Base-by-base conservation (phyloP, 2,329 filamentous ascomycete genomes). In the Fusarium pseudocircinatum region DNA sequence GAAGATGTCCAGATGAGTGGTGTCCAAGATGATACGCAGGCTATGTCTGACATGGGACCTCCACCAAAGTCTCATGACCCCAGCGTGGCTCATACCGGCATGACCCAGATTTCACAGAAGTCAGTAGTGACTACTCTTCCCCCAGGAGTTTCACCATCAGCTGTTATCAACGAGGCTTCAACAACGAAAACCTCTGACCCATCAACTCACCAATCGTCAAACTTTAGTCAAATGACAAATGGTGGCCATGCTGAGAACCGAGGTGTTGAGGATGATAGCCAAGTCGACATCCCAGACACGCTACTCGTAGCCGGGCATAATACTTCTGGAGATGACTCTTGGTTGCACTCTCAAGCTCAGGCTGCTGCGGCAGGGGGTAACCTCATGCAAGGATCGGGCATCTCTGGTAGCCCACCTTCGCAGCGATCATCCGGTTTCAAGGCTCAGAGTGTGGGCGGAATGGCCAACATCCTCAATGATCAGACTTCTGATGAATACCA, bases 111-210 rank as follows among this genome's bases (percentile, higher is more conserved):
- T 28, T 93, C 92, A 2, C 93, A 93, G 79, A 83, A 86, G 49
- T 92, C 91, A 9, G 86, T 84, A 3, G 82, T 91, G 49, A 90
- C 89, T 22, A 84, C 88, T 26, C 81, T 92, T 6, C 88, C 90
- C 2, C 83, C 86, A 0, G 89, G 88, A 8, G 83, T 90, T 60
- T 89, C 88, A 9, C 89, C 89, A 20, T 89, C 87, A 32, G 88
- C 87, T 18, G 81, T 88, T 66, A 84, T 91, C 60, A 98, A 98
- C 77, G 95, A 97, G 78, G 96, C 95, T 4, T 97, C 95, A 5
- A 97, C 95, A 2, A 97, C 95, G n/a, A 96, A 97, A 83, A 95
- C 93, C 5, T 94, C 93, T 2, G 91, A 93, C 69, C 89, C 90
- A 11, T 94, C 92, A 7, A 84, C 85, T 22, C 84, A 86, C 59